Evolutionary conservation across 2,329 filamentous ascomycete genomes (phyloP), one percentile per base, ranked within the genome.

Genomic region (Aureobasidium sp.): DNA sequence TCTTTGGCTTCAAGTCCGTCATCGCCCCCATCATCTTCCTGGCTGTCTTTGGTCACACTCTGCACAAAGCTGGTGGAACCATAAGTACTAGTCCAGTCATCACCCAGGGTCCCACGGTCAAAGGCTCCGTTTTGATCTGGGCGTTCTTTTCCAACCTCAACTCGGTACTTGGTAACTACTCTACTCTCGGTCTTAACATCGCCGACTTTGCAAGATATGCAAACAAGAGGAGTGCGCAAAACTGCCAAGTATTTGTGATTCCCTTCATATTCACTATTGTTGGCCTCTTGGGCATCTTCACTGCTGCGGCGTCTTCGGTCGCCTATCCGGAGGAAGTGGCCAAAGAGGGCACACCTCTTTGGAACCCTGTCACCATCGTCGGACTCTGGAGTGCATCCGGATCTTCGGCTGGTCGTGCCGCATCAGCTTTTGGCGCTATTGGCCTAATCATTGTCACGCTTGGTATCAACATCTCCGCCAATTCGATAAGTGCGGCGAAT

Each of bases 101-200:
- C 48, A 55, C 68, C 20, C 64, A 67, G 38, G 71, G 69, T 25
- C 73, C 69, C 25, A 70, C 69, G 1, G 66, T 70, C 31, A 67
- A 68, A 4, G 72, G 72, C 1, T 70, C 69, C 13, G 65, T 67
- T 27, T 67, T 74, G 56, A 70, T 66, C 10, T 74, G 73, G 73
- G 72, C 71, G 0, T 73, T 76, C 64, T 73, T 76, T 70, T 72
- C 66, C 42, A 73, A 71, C 13, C 66, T 75, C 23, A 75, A 76
- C 58, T 72, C 72, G 29, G 68, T 76, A 69, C 58, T 71, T 16
- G 70, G 70, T 25, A 71, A 71, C 61, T 72, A 71, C n/a, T 67
- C 67, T 20, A 71, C 70, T 43, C 68, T 72, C 58, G 70, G 67
- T n/a, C 67, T 71, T 47, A 71, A 71, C 65, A 71, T 71, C 54